Evolutionary conservation across 2,329 filamentous ascomycete genomes (phyloP).

Genomic region (Arthroderma uncinatum): DNA sequence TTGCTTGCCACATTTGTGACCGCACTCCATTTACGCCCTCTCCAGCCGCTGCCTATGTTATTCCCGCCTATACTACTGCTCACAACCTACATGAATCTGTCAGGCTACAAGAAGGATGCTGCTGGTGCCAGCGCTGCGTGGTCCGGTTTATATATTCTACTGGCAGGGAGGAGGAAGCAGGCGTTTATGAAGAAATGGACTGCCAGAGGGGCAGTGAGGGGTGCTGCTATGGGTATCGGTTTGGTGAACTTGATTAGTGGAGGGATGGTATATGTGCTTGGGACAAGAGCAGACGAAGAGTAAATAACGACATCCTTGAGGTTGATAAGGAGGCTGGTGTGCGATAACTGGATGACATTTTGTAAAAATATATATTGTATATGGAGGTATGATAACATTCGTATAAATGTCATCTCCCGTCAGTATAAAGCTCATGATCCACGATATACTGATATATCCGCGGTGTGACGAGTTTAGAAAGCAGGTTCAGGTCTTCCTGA

Average conservation of each 20-base stretch:
- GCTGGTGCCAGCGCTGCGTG: conserved; percentile 54
- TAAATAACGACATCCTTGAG: conserved; percentile 16
- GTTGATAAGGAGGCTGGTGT: background rate
- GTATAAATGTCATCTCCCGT: background rate
- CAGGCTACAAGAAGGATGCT: conserved; percentile 50
- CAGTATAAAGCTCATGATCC: conserved; percentile 23
- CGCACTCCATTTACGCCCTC: conserved; percentile 55
- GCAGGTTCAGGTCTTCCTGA: conserved; percentile 21
- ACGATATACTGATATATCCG: conserved; percentile 27
- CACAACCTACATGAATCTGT: conserved; percentile 54
- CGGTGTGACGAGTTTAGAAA: conserved; percentile 28
- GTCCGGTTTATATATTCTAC: conserved; percentile 53
- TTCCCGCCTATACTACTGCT: conserved; percentile 57
- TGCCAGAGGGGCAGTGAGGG: conserved; percentile 35
- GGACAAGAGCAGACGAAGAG: conserved; percentile 33
- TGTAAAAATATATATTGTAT: background rate
- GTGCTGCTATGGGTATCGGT: conserved; percentile 37
- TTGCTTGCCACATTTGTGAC: conserved; percentile 55
- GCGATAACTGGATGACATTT: background rate
- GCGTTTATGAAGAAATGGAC: conserved; percentile 37
- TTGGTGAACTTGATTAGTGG: conserved; percentile 38
- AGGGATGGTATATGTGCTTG: conserved; percentile 37
- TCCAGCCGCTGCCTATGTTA: conserved; percentile 54
- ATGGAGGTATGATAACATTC: background rate
- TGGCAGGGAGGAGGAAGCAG: conserved; percentile 48